Percentiles rank a stretch among this genome's conserved stretches.
Conservation (phyloP, 1,284 basidiomycete genomes). For the Ustilago crameri region DNA sequence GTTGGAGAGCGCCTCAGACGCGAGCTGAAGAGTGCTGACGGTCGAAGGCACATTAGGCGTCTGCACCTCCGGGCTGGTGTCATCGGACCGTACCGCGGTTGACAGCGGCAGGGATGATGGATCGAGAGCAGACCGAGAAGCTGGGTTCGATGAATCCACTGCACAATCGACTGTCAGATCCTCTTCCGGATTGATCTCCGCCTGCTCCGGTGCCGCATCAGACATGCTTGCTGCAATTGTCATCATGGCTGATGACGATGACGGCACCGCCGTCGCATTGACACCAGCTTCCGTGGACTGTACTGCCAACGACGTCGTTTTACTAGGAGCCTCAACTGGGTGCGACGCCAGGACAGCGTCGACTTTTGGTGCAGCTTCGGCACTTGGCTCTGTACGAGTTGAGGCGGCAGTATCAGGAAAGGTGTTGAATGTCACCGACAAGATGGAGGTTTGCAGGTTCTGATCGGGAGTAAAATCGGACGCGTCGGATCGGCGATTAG, state of each 20-base stretch:
- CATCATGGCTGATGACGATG: background rate
- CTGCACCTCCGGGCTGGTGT: constrained; percentile 20
- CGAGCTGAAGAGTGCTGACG: constrained; percentile 32
- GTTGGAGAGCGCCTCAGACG: constrained; percentile 35
- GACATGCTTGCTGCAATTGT: background rate
- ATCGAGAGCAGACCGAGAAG: background rate
- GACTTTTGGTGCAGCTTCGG: constrained; percentile 1
- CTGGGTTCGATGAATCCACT: background rate
- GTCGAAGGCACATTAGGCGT: constrained; percentile 23
- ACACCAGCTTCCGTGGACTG: background rate
- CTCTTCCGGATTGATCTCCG: background rate
- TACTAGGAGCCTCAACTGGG: too few relatives aligned
- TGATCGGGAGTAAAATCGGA: background rate
- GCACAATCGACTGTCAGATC: background rate
- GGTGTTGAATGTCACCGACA: too few relatives aligned
- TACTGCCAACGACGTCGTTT: background rate
- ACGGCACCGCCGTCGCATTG: background rate
- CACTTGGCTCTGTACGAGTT: background rate
- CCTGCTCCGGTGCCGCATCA: background rate
- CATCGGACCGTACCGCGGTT: constrained; percentile 10
- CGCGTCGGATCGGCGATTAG: background rate
- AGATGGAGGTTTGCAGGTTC: too few relatives aligned
- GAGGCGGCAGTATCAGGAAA: too few relatives aligned
- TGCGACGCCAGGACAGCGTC: too few relatives aligned
- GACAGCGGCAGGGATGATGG: constrained; percentile 9